A percentile compares a stretch with the other conserved stretches of the same genome.
Evolutionary conservation across 768 basidiomycete species (phyloP).

Genomic region (Termitomyces sp.): DNA sequence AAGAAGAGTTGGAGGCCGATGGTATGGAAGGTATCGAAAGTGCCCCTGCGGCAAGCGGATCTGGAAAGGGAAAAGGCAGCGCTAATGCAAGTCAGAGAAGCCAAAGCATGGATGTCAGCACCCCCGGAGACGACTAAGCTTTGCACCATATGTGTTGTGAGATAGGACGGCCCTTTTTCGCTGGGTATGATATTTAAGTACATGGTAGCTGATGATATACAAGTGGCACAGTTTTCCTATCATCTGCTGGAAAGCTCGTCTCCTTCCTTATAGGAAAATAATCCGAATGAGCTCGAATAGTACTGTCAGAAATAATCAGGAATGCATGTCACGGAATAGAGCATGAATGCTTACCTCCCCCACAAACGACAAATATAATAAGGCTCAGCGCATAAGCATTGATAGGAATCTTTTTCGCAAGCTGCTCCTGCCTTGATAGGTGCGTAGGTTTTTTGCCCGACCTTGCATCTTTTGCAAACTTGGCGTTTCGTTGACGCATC

Average conservation of each 20-base stretch:
- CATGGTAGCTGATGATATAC: conserved; percentile 11
- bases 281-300: conserved; percentile 67
- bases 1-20: conserved; percentile 79
- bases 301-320: conserved; percentile 34
- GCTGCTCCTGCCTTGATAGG: conserved; percentile 63
- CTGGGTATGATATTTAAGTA: conserved; percentile 11
- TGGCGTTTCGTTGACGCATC: conserved; percentile 72
- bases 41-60: conserved; percentile 19
- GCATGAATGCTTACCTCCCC: conserved; percentile 56
- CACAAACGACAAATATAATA: conserved; percentile 73
- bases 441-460: conserved; percentile 74
- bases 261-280: conserved; percentile 49
- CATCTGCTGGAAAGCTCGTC: neutral
- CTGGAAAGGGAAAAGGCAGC: conserved; percentile 27
- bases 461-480: conserved; percentile 71
- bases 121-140: conserved; percentile 47
- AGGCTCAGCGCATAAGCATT: conserved; percentile 68
- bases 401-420: conserved; percentile 71
- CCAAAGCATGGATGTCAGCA: conserved; percentile 60
- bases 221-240: conserved; percentile 5
- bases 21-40: conserved; percentile 72
- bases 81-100: conserved; percentile 40
- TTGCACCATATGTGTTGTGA: conserved; percentile 2
- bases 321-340: neutral
- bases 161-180: neutral